Evolutionary conservation across 257 asterid genomes (phyloP).

Genomic region (Primulina huaijiensis): DNA sequence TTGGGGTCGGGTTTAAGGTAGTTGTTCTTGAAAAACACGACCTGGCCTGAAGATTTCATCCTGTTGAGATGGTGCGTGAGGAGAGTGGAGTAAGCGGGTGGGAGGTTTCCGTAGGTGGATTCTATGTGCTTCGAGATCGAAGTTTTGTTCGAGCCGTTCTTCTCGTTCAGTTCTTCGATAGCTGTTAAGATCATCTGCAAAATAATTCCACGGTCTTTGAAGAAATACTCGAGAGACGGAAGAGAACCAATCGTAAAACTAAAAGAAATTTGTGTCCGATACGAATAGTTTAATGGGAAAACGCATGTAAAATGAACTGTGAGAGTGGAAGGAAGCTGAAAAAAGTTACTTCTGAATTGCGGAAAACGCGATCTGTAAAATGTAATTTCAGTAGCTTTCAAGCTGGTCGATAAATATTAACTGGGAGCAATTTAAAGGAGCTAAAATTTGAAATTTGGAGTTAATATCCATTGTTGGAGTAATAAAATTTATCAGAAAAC

Average conservation of each 20-base stretch:
- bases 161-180: slow-evolving; percentile 53
- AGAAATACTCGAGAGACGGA: too few relatives aligned
- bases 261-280: neutral
- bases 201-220: neutral
- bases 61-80: slow-evolving; percentile 65
- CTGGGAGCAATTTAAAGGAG: neutral
- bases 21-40: slow-evolving; percentile 53
- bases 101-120: slow-evolving; percentile 49
- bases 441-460: neutral
- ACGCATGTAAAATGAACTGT: too few relatives aligned
- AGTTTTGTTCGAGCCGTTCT: slow-evolving; percentile 58
- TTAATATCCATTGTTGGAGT: too few relatives aligned
- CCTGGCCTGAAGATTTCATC: slow-evolving; percentile 68
- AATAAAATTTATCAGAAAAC: neutral
- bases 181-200: slow-evolving; percentile 65
- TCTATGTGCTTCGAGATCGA: slow-evolving; percentile 66
- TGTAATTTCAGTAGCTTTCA: neutral
- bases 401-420: too few relatives aligned
- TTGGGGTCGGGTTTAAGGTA: slow-evolving; percentile 61
- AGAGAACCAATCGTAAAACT: neutral
- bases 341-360: too few relatives aligned
- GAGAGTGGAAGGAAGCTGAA: too few relatives aligned
- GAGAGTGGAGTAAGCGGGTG: slow-evolving; percentile 55
- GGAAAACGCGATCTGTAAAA: neutral
- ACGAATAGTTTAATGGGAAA: too few relatives aligned